A percentile compares a stretch with the other conserved stretches of the same genome.
These are phyloP conservation scores for Uromyces viciae-fabae DNA, from an alignment of 1,284 basidiomycete genomes.

Conservation along the genomic window DNA sequence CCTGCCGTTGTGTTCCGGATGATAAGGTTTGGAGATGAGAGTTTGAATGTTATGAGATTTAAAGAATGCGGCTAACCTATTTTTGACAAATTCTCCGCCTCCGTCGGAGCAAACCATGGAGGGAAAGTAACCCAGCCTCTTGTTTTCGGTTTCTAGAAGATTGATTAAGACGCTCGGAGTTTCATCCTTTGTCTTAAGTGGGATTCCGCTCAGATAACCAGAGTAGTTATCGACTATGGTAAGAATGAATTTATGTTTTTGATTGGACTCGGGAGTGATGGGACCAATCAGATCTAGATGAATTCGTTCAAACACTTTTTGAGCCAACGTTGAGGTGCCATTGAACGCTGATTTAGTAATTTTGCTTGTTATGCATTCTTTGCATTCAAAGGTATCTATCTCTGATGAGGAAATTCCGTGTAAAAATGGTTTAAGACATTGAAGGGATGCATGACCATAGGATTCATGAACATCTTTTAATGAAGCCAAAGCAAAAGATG, in stretches of 20 bases:
- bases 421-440: neutral
- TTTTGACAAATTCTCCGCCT: neutral
- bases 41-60: neutral
- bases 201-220: neutral
- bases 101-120: constrained; percentile 1
- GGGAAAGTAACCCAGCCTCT: neutral
- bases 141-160: neutral
- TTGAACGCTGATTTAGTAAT: neutral
- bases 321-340: neutral
- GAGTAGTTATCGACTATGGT: neutral
- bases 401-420: neutral
- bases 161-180: neutral
- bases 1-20: neutral
- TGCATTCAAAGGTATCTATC: neutral
- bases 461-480: neutral
- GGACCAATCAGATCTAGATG: neutral
- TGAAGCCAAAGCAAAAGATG: neutral
- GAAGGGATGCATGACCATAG: neutral
- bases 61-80: neutral
- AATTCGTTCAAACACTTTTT: neutral
- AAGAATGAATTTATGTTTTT: neutral
- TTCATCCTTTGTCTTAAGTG: neutral
- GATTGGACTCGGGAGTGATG: neutral
- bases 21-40: neutral
- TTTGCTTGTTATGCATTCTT: neutral